phyloP scores from a whole-genome alignment of 345 rosid species.

The Conringia planisiliqua region DNA sequence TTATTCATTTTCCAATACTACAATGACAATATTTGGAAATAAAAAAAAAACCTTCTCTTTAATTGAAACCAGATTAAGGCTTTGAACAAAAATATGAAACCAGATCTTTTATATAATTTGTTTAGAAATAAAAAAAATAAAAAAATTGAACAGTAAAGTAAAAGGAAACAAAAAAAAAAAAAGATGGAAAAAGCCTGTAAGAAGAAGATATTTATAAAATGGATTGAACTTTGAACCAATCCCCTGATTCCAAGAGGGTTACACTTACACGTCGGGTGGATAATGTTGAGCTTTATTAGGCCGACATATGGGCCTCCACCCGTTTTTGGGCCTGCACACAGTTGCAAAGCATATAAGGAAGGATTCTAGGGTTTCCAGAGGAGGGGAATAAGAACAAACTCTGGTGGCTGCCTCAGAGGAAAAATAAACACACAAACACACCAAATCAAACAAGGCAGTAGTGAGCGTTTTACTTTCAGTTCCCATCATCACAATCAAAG shows the following conservation, averaged over 20 bases:
- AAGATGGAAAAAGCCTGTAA: neutral
- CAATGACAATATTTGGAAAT: too few species aligned
- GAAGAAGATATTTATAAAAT: neutral
- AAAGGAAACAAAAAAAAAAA: neutral
- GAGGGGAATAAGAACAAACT: neutral
- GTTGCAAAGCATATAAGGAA: neutral
- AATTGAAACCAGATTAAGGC: too few species aligned
- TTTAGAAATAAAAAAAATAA: too few species aligned
- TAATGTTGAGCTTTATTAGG: neutral
- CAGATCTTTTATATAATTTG: too few species aligned
- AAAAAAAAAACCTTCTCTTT: too few species aligned
- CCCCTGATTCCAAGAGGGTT: too few species aligned
- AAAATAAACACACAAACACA: too few species aligned
- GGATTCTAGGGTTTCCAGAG: slow-evolving; percentile 11
- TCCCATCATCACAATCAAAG: neutral
- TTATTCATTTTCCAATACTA: too few species aligned
- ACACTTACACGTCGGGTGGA: neutral
- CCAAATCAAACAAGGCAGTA: neutral
- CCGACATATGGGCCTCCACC: neutral
- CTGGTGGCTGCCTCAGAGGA: neutral
- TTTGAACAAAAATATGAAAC: too few species aligned
- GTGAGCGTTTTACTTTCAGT: neutral
- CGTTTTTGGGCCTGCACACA: neutral
- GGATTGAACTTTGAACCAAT: neutral
- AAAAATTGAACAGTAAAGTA: neutral